These are phyloP conservation scores for Collybia mongolica DNA, from an alignment of 768 basidiomycete genomes.

Conservation along the genomic window DNA sequence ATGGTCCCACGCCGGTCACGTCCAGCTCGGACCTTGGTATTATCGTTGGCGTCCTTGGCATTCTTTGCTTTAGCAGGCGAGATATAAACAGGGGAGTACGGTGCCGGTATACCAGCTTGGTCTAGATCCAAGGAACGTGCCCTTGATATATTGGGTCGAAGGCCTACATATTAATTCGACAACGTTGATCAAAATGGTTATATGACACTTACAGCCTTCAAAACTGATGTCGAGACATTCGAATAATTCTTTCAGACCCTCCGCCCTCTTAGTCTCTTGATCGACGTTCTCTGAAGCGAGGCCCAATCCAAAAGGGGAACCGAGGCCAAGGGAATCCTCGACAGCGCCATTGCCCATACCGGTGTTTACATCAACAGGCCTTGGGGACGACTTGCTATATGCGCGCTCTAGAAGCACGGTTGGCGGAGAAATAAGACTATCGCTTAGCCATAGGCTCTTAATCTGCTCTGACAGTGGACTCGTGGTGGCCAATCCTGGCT, in stretches of 20 bases:
- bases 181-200: neutral
- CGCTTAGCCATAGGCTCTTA: slow-evolving; percentile 34
- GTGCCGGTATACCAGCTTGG: neutral
- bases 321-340: slow-evolving; percentile 8
- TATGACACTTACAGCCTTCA: slow-evolving; percentile 7
- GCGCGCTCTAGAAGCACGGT: slow-evolving; percentile 17
- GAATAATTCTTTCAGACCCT: slow-evolving; percentile 15
- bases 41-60: neutral
- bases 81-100: slow-evolving; percentile 10
- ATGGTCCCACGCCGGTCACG: slow-evolving; percentile 46
- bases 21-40: slow-evolving; percentile 15
- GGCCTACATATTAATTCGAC: neutral
- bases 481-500: neutral
- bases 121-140: slow-evolving; percentile 14
- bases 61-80: slow-evolving; percentile 8
- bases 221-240: slow-evolving; percentile 13
- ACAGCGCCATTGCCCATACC: neutral
- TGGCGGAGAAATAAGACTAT: slow-evolving; percentile 45
- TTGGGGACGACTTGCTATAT: slow-evolving; percentile 6
- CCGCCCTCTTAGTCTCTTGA: neutral
- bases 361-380: neutral
- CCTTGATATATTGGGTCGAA: slow-evolving; percentile 3
- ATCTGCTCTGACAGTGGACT: neutral
- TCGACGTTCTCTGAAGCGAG: neutral
- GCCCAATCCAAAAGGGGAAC: neutral